Base-by-base conservation (phyloP, 2,329 filamentous ascomycete species). In the Clonostachys chloroleuca region DNA sequence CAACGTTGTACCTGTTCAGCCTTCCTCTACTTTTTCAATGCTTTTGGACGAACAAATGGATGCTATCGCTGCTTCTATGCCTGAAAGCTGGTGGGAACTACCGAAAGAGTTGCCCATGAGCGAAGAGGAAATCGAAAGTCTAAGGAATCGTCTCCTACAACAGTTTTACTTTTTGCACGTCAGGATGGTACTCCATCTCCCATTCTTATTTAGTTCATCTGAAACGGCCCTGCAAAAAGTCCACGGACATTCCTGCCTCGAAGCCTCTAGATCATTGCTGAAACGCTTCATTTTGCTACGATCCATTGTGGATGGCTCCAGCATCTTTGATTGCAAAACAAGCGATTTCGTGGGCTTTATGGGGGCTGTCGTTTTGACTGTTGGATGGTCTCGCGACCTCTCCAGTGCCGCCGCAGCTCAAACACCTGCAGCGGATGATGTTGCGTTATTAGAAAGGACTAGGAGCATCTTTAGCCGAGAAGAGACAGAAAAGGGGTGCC, bases 261-360 rank as follows among this genome's bases (percentile, higher is more conserved):
- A 50, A 12, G 42, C 49, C 13, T 46, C 51, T 5, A 48, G 51
- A 13, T 40, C 50, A 20, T 14, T 54, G 33, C 35, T 53, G 12
- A 46, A 18, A 17, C 46, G 52, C 12, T 50, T 69, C 50, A 62
- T 67, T 20, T 49, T 62, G 1, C 58, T 72, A 5, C 63, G 66
- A 6, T 59, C 58, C 8, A 59, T 56, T 47, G 45, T 57, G 53
- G 36, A 49, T 10, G 58, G 55, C 1, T 43, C 46, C 20, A 65
- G 65, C 12, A 54, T 71, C 0, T 73, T 70, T 54, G 68, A 74
- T 48, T 73, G 71, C 59, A 72, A 71, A 48, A 67, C 68, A 9
- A 58, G 69, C 16, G 72, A 74, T 52, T 73, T 74, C 49, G 63
- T 72, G 37, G 71, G 64, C 36, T 74, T 74, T 56, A 73, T 68